Conservation (phyloP, 169 alveolate genomes). For the Perkinsus marinus region DNA sequence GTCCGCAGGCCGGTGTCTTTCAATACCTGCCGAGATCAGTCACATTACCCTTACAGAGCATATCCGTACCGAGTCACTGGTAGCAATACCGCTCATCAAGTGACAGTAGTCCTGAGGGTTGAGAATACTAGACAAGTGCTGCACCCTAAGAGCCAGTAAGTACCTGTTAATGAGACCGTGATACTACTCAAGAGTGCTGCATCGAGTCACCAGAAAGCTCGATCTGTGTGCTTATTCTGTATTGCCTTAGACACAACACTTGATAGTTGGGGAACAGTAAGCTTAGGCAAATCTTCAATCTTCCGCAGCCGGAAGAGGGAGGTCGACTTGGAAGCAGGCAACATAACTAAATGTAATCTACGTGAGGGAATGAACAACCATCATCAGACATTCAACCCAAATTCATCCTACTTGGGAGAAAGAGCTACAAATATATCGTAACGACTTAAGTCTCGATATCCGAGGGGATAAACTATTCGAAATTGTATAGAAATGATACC, state of each 20-base stretch:
- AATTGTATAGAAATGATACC: background rate
- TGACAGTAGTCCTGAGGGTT: background rate
- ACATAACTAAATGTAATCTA: background rate
- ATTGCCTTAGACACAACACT: background rate
- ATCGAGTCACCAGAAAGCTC: background rate
- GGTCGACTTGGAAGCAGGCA: background rate
- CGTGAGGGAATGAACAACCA: background rate
- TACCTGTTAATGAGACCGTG: background rate
- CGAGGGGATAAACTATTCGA: background rate
- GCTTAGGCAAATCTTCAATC: background rate
- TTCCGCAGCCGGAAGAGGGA: background rate
- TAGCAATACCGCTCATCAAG: background rate
- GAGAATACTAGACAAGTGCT: background rate
- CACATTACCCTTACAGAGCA: background rate
- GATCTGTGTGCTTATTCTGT: background rate
- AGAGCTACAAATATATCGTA: too few relatives aligned
- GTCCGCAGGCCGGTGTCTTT: background rate
- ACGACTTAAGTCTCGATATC: background rate
- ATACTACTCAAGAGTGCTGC: background rate
- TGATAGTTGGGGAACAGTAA: background rate
- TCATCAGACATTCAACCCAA: too few relatives aligned
- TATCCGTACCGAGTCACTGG: background rate
- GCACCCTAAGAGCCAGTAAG: background rate
- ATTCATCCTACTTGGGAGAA: too few relatives aligned
- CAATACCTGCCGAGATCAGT: background rate